Evolutionary conservation across 345 rosid species (phyloP).

Genomic region (Eucalyptus victrix): DNA sequence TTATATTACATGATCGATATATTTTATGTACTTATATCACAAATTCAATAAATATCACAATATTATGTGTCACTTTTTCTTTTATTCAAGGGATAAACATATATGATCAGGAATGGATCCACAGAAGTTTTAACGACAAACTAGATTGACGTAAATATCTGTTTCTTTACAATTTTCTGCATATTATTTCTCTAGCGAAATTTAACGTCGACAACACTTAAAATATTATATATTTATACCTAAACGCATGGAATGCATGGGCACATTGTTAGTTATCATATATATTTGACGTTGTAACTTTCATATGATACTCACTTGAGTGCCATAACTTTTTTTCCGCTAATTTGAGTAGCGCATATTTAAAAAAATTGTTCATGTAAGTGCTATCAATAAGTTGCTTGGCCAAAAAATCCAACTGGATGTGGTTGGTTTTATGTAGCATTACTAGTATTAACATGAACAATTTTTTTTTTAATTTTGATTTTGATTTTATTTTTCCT

Average conservation of each 20-base stretch:
- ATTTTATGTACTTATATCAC: background rate
- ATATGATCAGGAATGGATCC: background rate
- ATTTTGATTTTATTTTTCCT: too few species aligned
- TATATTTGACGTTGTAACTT: background rate
- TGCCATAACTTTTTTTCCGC: background rate
- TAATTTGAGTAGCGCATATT: too few species aligned
- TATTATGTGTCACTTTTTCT: background rate
- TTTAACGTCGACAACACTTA: background rate
- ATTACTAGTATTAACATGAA: too few species aligned
- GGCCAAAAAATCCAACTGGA: background rate
- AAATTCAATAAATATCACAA: background rate
- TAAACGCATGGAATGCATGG: background rate
- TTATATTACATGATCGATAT: background rate
- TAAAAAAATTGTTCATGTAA: too few species aligned
- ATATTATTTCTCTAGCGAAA: background rate
- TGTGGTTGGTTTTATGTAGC: rapidly evolving
- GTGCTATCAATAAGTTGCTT: background rate
- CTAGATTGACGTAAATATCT: background rate
- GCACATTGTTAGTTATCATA: background rate
- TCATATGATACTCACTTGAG: too few species aligned
- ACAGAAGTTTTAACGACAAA: background rate
- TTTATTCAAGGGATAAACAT: background rate
- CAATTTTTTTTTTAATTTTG: too few species aligned
- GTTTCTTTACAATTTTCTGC: background rate
- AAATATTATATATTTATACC: background rate